Percentiles rank a stretch among this genome's conserved stretches.
These are phyloP conservation scores for Podila verticillata DNA, from an alignment of 192 early-diverging fungal genomes.

Conservation along the genomic window DNA sequence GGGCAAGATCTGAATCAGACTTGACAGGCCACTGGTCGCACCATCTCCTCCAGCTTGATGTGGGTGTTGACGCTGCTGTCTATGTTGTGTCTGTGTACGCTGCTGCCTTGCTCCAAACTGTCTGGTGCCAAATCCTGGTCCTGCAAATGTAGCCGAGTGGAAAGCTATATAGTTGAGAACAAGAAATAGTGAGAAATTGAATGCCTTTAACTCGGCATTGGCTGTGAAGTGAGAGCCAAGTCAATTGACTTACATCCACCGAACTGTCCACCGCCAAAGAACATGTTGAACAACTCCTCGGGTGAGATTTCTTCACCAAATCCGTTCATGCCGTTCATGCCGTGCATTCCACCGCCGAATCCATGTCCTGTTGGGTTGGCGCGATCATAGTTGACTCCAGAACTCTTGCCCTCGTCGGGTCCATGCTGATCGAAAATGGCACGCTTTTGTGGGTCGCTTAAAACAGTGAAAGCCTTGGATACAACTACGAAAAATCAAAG, in stretches of 20 bases:
- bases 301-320: conserved; percentile 81
- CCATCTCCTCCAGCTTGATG: conserved; percentile 26
- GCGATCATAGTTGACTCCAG: conserved; percentile 46
- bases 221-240: conserved; percentile 32
- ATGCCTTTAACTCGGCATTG: conserved; percentile 20
- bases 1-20: conserved; percentile 81
- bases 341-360: conserved; percentile 50
- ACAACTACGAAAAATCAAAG: conserved; percentile 65
- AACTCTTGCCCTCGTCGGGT: conserved; percentile 68
- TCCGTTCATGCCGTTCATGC: conserved; percentile 17
- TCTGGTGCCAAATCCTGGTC: conserved; percentile 67
- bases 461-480: conserved; percentile 89
- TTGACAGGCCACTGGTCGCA: conserved; percentile 39
- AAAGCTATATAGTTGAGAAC: conserved; percentile 34
- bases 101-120: conserved; percentile 52
- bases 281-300: conserved; percentile 97
- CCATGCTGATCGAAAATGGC: conserved; percentile 89
- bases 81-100: conserved; percentile 37
- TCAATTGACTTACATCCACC: conserved; percentile 53
- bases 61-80: conserved; percentile 42
- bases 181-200: conserved; percentile 4
- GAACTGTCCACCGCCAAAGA: conserved; percentile 81
- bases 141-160: conserved; percentile 57
- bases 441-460: conserved; percentile 88
- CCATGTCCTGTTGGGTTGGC: conserved; percentile 37